phyloP scores from a whole-genome alignment of 2,329 filamentous ascomycete species.

The Thermothelomyces thermophilus region DNA sequence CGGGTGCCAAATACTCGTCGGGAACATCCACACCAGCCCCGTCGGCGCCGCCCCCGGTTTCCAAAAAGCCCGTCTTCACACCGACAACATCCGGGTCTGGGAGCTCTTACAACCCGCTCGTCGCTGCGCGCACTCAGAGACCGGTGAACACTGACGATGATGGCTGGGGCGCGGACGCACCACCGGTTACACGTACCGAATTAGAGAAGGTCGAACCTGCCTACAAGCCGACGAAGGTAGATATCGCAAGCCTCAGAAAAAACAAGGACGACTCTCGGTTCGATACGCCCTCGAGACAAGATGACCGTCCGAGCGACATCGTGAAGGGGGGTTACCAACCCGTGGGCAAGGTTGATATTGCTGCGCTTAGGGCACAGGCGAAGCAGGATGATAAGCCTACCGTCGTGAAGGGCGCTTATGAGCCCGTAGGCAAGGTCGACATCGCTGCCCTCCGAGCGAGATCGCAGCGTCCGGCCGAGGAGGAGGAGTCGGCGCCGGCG shows the following conservation, averaged over 20 bases:
- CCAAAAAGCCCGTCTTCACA: conserved; percentile 88
- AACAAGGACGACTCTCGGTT: conserved; percentile 62
- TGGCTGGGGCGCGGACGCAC: conserved; percentile 92
- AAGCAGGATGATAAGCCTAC: conserved; percentile 75
- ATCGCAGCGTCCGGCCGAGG: conserved; percentile 57
- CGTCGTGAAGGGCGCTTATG: conserved; percentile 84
- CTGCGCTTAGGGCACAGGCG: conserved; percentile 72
- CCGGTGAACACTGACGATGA: conserved; percentile 65
- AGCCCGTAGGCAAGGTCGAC: conserved; percentile 93
- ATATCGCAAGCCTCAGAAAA: conserved; percentile 77
- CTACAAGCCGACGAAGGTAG: conserved; percentile 93
- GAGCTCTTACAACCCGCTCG: conserved; percentile 59
- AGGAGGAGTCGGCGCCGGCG: conserved; percentile 26
- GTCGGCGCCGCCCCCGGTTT: conserved; percentile 60
- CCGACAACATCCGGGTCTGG: conserved; percentile 54
- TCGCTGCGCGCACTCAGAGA: conserved; percentile 56
- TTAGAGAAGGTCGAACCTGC: conserved; percentile 88
- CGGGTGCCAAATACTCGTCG: conserved; percentile 85
- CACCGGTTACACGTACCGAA: conserved; percentile 78
- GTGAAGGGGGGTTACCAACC: conserved; percentile 87
- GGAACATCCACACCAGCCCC: conserved; percentile 51
- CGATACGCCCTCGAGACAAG: conserved; percentile 38
- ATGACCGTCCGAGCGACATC: conserved; percentile 52
- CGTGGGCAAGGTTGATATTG: conserved; percentile 95
- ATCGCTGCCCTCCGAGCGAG: conserved; percentile 87